phyloP scores from a whole-genome alignment of 208 protist species.

The Plasmodiophora brassicae region DNA sequence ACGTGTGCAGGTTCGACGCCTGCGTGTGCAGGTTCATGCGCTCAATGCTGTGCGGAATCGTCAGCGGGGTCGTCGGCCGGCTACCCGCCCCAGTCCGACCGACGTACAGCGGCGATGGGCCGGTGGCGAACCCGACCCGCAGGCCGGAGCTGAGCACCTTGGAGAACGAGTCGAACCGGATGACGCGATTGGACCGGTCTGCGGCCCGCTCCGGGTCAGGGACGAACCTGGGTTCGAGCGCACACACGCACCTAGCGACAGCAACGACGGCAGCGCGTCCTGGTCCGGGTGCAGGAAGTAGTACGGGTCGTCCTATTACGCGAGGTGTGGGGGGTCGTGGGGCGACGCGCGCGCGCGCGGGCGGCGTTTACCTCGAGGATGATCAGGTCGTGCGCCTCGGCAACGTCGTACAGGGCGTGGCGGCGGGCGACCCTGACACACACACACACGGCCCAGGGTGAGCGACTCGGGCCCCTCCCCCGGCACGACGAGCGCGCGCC shows the following conservation, averaged over 20 bases:
- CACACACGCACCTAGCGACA: background rate
- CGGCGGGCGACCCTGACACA: background rate
- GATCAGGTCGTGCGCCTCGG: background rate
- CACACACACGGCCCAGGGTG: background rate
- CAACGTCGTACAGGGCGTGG: constrained; percentile 1
- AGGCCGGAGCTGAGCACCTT: constrained; percentile 23
- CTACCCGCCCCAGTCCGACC: background rate
- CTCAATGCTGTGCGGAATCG: background rate
- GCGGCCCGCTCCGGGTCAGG: background rate
- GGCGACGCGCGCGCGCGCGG: background rate
- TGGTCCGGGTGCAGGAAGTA: background rate
- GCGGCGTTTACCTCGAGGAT: background rate
- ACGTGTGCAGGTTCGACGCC: constrained; percentile 3
- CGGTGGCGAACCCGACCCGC: constrained; percentile 24
- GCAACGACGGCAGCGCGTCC: background rate
- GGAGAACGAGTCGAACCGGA: constrained; percentile 23
- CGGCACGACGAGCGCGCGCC: background rate
- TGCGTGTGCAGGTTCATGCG: constrained; percentile 24
- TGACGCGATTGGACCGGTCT: background rate
- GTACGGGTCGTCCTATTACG: constrained; percentile 28
- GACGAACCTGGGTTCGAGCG: background rate
- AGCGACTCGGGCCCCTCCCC: background rate
- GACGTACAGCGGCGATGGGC: background rate
- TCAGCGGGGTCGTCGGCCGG: background rate
- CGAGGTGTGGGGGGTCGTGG: background rate